A percentile compares a stretch with the other conserved stretches of the same genome.
Conservation (phyloP, 192 early-diverging fungal species). For the Mortierella alpina region DNA sequence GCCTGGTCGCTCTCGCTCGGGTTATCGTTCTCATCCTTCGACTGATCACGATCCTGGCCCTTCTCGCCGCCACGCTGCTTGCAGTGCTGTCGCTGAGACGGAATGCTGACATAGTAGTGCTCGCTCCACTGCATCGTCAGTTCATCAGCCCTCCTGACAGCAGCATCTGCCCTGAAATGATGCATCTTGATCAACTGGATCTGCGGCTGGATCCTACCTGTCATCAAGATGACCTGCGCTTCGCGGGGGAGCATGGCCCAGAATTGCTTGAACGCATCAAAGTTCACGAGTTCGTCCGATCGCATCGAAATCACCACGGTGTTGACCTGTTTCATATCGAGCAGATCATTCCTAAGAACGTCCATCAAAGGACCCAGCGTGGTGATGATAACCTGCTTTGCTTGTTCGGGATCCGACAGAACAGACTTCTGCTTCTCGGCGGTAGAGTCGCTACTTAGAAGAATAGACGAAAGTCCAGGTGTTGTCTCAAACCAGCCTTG, state of each 20-base stretch:
- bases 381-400: constrained; percentile 45
- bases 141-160: constrained; percentile 36
- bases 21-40: neutral
- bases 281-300: constrained; percentile 25
- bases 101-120: constrained; percentile 30
- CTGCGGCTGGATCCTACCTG: constrained; percentile 25
- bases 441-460: constrained; percentile 6
- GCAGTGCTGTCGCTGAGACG: neutral
- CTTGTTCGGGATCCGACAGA: constrained; percentile 21
- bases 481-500: constrained; percentile 27
- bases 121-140: constrained; percentile 53
- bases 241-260: constrained; percentile 23
- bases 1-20: neutral
- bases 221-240: constrained; percentile 38
- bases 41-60: neutral
- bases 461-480: constrained; percentile 16
- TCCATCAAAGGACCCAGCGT: constrained; percentile 43
- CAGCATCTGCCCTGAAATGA: constrained; percentile 27
- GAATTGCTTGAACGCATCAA: constrained; percentile 44
- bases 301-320: constrained; percentile 45
- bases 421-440: neutral
- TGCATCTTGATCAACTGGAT: constrained; percentile 23
- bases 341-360: constrained; percentile 12
- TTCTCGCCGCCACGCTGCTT: neutral
- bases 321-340: constrained; percentile 33